Conservation (phyloP, 1,284 basidiomycete species). For the Ustilago hordei region DNA sequence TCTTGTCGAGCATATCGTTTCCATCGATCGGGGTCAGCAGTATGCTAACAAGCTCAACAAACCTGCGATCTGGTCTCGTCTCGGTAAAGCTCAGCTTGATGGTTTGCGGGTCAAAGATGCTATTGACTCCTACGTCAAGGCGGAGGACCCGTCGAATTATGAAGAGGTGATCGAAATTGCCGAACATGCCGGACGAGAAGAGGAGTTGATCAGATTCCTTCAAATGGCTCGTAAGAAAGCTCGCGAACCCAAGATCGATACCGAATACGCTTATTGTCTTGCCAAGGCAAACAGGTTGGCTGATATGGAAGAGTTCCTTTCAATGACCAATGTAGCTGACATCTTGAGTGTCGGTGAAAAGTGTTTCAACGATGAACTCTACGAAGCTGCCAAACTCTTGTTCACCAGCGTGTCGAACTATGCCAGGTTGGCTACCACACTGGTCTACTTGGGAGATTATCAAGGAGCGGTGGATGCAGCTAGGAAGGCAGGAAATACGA, state of each 20-base stretch:
- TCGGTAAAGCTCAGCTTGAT: constrained; percentile 99
- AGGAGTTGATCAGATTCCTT: constrained; percentile 95
- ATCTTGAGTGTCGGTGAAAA: constrained; percentile 96
- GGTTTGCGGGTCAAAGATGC: constrained; percentile 98
- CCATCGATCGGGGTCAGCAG: constrained; percentile 94
- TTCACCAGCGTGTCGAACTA: constrained; percentile 98
- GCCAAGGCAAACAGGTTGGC: constrained; percentile 68
- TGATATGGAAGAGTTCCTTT: constrained; percentile 96
- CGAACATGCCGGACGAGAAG: constrained; percentile 94
- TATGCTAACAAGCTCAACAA: constrained; percentile 97
- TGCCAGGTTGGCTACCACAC: constrained; percentile 95
- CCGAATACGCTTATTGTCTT: constrained; percentile 73
- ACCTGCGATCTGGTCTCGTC: constrained; percentile 95
- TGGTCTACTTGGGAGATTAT: constrained; percentile 98
- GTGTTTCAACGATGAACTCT: constrained; percentile 98
- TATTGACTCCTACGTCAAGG: constrained; percentile 99
- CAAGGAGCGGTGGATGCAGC: constrained; percentile 98
- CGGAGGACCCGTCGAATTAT: constrained; percentile 95
- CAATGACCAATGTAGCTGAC: constrained; percentile 99
- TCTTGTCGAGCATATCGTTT: constrained; percentile 97
- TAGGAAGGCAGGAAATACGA: constrained; percentile 97
- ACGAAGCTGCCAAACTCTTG: constrained; percentile 94
- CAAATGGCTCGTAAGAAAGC: constrained; percentile 99
- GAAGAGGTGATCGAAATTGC: constrained; percentile 97
- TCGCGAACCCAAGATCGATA: constrained; percentile 97